Percentiles rank a stretch among this genome's conserved stretches.
Evolutionary conservation across 2,329 filamentous ascomycete genomes (phyloP).

Genomic region (Ascochyta pisi): DNA sequence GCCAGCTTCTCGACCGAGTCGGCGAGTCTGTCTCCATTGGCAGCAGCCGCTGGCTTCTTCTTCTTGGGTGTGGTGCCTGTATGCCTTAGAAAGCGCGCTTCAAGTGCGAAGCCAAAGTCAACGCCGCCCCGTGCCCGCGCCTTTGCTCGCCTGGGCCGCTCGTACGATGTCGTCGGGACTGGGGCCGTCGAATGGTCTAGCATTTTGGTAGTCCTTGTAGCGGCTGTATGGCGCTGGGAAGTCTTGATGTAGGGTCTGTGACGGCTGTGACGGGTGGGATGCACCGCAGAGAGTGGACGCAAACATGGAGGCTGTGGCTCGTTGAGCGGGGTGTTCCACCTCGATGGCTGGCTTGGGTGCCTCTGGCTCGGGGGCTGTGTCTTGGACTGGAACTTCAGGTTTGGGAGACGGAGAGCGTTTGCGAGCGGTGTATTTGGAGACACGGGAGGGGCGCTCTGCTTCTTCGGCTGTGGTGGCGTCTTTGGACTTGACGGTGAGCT

Average conservation of each 20-base stretch:
- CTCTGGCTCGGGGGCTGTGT: slow-evolving; percentile 22
- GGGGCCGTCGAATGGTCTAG: slow-evolving; percentile 77
- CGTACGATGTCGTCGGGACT: slow-evolving; percentile 92
- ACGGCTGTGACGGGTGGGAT: slow-evolving; percentile 3
- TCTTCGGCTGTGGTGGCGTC: slow-evolving; percentile 7
- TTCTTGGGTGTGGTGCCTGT: slow-evolving; percentile 40
- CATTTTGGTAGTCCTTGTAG: slow-evolving; percentile 50
- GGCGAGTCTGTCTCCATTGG: slow-evolving; percentile 47
- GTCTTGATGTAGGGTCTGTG: slow-evolving; percentile 5
- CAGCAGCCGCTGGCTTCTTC: slow-evolving; percentile 19
- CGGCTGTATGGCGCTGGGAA: slow-evolving; percentile 52
- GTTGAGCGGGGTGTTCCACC: slow-evolving; percentile 47
- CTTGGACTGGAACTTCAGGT: slow-evolving; percentile 23
- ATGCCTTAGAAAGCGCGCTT: slow-evolving; percentile 29
- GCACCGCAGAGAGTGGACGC: slow-evolving; percentile 57
- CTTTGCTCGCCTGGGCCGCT: slow-evolving; percentile 70
- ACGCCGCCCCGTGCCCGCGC: slow-evolving; percentile 48
- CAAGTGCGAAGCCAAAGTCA: slow-evolving; percentile 26
- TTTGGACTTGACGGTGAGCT: slow-evolving; percentile 46
- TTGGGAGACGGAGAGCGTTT: slow-evolving; percentile 41
- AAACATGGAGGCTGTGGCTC: slow-evolving; percentile 59
- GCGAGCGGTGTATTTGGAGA: slow-evolving; percentile 34
- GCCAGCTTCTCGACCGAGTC: slow-evolving; percentile 57
- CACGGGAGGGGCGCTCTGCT: slow-evolving; percentile 15
- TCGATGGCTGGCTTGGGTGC: slow-evolving; percentile 27